Conservation (phyloP, 768 basidiomycete species). For the Lactarius deliciosus region DNA sequence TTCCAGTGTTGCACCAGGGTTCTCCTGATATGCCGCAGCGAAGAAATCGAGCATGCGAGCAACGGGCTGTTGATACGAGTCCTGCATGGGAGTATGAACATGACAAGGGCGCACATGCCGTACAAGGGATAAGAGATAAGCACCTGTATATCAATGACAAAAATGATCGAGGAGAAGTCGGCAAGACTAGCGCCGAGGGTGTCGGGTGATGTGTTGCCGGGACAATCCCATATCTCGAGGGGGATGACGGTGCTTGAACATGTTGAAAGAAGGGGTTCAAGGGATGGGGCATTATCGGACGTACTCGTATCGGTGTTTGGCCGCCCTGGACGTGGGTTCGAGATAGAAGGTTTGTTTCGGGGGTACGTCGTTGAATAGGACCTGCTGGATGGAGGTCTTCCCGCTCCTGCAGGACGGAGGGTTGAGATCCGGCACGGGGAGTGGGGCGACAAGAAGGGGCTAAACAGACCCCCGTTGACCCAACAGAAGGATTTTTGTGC, state of each 20-base stretch:
- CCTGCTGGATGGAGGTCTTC: conserved; percentile 88
- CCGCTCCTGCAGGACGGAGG: conserved; percentile 60
- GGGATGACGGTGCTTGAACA: conserved; percentile 78
- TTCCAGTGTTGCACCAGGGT: conserved; percentile 77
- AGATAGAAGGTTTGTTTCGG: conserved; percentile 88
- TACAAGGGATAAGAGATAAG: conserved; percentile 19
- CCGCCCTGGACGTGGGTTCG: conserved; percentile 78
- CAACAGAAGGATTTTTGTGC: conserved; percentile 71
- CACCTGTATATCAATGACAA: conserved; percentile 91
- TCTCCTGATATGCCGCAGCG: conserved; percentile 69
- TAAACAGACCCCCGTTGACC: conserved; percentile 63
- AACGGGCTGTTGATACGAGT: conserved; percentile 82
- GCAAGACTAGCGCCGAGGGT: conserved; percentile 73
- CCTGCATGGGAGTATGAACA: conserved; percentile 43
- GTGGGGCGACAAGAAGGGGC: conserved; percentile 5
- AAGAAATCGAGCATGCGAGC: conserved; percentile 81
- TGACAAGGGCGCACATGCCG: neutral
- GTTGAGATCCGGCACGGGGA: conserved; percentile 4
- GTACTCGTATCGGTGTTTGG: conserved; percentile 79
- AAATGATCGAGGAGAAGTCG: conserved; percentile 82
- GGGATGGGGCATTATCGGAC: conserved; percentile 35
- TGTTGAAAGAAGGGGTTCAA: conserved; percentile 10
- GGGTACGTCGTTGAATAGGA: conserved; percentile 82
- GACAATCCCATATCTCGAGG: conserved; percentile 94
- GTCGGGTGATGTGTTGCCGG: conserved; percentile 78